Evolutionary conservation across 139 green algal genomes (phyloP), one percentile per base, ranked within the genome.

Genomic region (Chlamydomonas sp.): DNA sequence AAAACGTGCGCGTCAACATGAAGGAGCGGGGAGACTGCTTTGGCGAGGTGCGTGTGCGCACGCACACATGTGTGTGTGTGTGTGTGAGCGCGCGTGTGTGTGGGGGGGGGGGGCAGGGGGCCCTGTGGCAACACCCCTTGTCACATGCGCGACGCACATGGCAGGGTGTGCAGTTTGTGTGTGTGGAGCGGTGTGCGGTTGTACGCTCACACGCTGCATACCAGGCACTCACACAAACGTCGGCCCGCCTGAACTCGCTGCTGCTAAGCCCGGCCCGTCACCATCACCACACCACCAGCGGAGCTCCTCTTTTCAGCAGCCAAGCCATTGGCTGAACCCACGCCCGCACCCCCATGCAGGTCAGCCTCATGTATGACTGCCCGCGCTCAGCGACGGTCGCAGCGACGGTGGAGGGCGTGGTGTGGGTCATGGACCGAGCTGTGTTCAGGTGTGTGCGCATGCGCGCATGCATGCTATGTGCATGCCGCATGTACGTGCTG

Each of bases 311-410:
- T 8, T 96, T 38, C 75, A 94, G 33, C 82, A 97, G 71, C 75
- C 80, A 33, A 76, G 90, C 5, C 85, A 94, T 69, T 90, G 90
- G 28, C 82, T 94, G 13, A 96, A 93, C 74, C 80, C 96, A 47
- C 88, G 87, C 1, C 88, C 97, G 0, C 95, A 96, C 85, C 86
- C 90, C 67, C 96, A 96, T 73, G 74, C 91, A 97, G 73, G 77
- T 97, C 5, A 85, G 85, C 8, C 88, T 97, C 2, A 93, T 98
- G 87, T 96, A 95, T 77, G 84, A 87, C 71, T 88, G 78, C 65
- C 79, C 90, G 1, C 85, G 91, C 35, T 81, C 77, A 26, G 92
- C 91, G 2, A 97, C 91, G 2, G 89, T 98, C n/a, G 91, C 91
- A 3, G 89, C 92, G 5, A 95, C 86, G 0, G 84, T 82, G 48